Evolutionary conservation across 805 yeast genomes (phyloP).

Genomic region (Metschnikowia matae): DNA sequence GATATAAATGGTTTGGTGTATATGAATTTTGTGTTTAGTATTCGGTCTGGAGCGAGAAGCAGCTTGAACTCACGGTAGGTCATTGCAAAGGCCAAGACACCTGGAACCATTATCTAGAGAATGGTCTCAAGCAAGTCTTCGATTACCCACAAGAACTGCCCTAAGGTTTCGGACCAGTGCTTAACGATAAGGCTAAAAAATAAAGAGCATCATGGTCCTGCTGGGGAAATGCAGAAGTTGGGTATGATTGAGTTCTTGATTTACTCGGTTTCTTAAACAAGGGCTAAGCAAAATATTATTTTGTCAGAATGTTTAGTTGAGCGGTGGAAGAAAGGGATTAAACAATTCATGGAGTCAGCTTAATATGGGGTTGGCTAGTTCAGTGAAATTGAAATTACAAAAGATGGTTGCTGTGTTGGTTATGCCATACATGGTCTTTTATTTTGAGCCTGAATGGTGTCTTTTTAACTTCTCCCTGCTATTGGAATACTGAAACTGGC

Average conservation of each 20-base stretch:
- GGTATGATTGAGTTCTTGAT: conserved; percentile 77
- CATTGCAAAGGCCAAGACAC: conserved; percentile 83
- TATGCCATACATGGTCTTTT: conserved; percentile 32
- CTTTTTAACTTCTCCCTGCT: conserved; percentile 20
- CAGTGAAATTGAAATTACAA: too few species aligned
- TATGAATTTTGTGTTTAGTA: too few species aligned
- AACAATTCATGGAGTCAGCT: too few species aligned
- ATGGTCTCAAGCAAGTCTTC: conserved; percentile 56
- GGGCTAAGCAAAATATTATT: too few species aligned
- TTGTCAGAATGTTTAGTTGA: too few species aligned
- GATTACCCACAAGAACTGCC: conserved; percentile 60
- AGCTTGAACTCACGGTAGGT: conserved; percentile 84
- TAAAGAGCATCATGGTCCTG: conserved; percentile 62
- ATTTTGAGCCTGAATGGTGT: conserved; percentile 30
- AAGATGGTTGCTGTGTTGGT: too few species aligned
- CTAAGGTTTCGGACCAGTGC: conserved; percentile 51
- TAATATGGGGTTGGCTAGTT: too few species aligned
- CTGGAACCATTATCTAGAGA: conserved; percentile 68
- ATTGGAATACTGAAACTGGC: conserved; percentile 4
- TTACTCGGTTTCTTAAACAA: conserved; percentile 36
- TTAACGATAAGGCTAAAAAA: conserved; percentile 65
- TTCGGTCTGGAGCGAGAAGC: conserved; percentile 55
- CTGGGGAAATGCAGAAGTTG: conserved; percentile 82
- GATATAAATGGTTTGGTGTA: too few species aligned
- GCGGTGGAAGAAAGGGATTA: too few species aligned